phyloP scores from a whole-genome alignment of 768 basidiomycete species.

The Chalciporus sphaerocephalus region DNA sequence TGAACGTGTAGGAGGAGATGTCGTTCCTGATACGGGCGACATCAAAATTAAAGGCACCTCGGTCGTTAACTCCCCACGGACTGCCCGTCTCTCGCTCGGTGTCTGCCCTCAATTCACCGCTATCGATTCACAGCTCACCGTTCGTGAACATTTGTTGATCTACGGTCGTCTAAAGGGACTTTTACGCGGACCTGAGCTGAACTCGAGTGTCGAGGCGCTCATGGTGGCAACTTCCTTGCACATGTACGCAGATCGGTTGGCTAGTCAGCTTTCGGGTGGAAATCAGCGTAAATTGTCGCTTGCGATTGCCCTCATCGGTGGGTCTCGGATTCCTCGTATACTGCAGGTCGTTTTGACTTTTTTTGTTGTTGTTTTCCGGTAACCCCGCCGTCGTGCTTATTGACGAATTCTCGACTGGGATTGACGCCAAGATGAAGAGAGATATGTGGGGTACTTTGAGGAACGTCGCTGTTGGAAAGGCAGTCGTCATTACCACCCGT shows the following conservation, averaged over 20 bases:
- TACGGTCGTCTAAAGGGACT: constrained; percentile 76
- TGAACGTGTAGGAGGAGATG: constrained; percentile 53
- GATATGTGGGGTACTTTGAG: constrained; percentile 78
- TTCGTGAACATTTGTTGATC: constrained; percentile 68
- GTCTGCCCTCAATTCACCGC: constrained; percentile 86
- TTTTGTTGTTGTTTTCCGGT: constrained; percentile 37
- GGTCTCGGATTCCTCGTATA: neutral
- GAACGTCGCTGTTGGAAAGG: constrained; percentile 61
- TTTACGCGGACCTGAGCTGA: constrained; percentile 42
- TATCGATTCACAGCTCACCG: constrained; percentile 73
- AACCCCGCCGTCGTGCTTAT: constrained; percentile 76
- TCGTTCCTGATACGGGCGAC: constrained; percentile 64
- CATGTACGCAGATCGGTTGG: constrained; percentile 64
- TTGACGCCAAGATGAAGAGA: constrained; percentile 79
- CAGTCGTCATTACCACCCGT: constrained; percentile 71
- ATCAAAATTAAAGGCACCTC: constrained; percentile 64
- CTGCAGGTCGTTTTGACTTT: neutral
- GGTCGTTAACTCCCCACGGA: constrained; percentile 57
- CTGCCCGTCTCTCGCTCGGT: constrained; percentile 64
- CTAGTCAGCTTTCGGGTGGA: constrained; percentile 72
- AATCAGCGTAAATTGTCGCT: constrained; percentile 75
- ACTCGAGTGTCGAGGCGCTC: constrained; percentile 51
- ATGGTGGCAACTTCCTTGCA: constrained; percentile 55
- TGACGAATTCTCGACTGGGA: constrained; percentile 80
- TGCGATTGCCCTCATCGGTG: constrained; percentile 72